These are phyloP conservation scores for Nannochloropsis gaditana DNA, from an alignment of 108 stramenopile genomes.

Conservation along the genomic window DNA sequence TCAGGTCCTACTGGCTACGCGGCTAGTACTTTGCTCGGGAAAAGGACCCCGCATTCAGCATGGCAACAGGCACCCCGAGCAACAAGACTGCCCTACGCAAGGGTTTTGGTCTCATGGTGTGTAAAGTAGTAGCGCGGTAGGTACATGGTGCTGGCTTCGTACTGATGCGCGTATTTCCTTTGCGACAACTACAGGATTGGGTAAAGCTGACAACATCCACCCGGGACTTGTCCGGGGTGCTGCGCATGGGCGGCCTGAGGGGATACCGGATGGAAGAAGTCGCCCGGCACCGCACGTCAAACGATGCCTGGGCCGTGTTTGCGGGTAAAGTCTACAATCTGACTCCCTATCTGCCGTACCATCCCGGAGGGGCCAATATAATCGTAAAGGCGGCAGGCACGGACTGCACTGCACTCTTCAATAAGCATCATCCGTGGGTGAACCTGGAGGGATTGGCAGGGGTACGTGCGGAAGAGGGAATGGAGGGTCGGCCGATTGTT, in stretches of 20 bases:
- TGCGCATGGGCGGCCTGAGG: slow-evolving; percentile 3
- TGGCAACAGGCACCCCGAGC: neutral
- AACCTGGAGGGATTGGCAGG: slow-evolving; percentile 35
- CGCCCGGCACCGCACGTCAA: slow-evolving; percentile 55
- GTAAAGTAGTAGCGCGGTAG: neutral
- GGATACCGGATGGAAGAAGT: slow-evolving; percentile 65
- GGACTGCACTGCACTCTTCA: slow-evolving; percentile 76
- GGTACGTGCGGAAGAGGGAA: slow-evolving; percentile 25
- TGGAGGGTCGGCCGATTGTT: neutral
- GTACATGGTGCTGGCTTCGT: too few species aligned
- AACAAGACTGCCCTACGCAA: slow-evolving; percentile 6
- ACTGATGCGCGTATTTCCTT: too few species aligned
- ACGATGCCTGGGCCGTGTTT: slow-evolving; percentile 83
- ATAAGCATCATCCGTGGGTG: slow-evolving; percentile 59
- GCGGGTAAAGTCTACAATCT: slow-evolving; percentile 82
- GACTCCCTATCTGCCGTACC: slow-evolving; percentile 82
- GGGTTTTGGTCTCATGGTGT: slow-evolving; percentile 7
- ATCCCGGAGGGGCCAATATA: slow-evolving; percentile 81
- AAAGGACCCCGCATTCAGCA: neutral
- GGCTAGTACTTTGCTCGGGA: too few species aligned
- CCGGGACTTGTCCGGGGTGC: slow-evolving; percentile 7
- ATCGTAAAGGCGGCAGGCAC: slow-evolving; percentile 65
- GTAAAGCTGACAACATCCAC: neutral
- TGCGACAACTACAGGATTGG: neutral
- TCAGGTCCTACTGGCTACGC: too few species aligned